phyloP scores from a whole-genome alignment of 2,329 filamentous ascomycete genomes.

The Rhinocladiella mackenziei region DNA sequence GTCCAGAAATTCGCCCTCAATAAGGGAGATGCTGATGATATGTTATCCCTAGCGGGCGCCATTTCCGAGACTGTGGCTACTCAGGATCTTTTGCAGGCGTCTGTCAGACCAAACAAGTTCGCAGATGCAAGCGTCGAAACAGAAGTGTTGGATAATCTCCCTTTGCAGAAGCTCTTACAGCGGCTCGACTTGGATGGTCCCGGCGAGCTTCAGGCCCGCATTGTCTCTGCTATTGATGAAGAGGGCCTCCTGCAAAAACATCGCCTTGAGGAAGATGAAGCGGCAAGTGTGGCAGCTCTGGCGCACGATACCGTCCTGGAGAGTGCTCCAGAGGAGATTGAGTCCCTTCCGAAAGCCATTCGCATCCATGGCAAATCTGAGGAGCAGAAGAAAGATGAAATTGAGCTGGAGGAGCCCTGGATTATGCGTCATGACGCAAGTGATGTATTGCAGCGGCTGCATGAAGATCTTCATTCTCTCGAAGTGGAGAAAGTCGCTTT shows the following conservation, averaged over 20 bases:
- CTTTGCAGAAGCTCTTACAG: conserved; percentile 42
- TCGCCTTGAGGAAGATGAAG: conserved; percentile 67
- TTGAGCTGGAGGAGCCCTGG: conserved; percentile 52
- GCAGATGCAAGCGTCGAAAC: conserved; percentile 32
- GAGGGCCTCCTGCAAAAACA: conserved; percentile 82
- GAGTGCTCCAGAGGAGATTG: conserved; percentile 59
- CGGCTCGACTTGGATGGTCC: conserved; percentile 67
- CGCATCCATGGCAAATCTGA: conserved; percentile 32
- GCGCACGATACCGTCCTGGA: conserved; percentile 67
- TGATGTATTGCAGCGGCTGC: conserved; percentile 59
- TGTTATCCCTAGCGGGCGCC: conserved; percentile 77
- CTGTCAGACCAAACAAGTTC: conserved; percentile 24
- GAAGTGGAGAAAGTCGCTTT: conserved; percentile 58
- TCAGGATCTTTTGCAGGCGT: conserved; percentile 41
- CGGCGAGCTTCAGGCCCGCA: conserved; percentile 63
- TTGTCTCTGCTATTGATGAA: conserved; percentile 81
- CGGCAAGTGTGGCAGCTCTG: conserved; percentile 65
- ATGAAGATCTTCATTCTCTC: conserved; percentile 61
- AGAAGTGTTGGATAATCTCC: conserved; percentile 9
- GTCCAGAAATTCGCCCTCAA: conserved; percentile 93
- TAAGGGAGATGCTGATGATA: conserved; percentile 84
- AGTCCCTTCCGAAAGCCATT: conserved; percentile 52
- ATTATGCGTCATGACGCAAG: conserved; percentile 67
- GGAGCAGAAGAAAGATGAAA: conserved; percentile 35
- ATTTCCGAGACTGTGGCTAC: conserved; percentile 67